phyloP scores from a whole-genome alignment of 1,284 basidiomycete species.

The Cryptococcus sp. region DNA sequence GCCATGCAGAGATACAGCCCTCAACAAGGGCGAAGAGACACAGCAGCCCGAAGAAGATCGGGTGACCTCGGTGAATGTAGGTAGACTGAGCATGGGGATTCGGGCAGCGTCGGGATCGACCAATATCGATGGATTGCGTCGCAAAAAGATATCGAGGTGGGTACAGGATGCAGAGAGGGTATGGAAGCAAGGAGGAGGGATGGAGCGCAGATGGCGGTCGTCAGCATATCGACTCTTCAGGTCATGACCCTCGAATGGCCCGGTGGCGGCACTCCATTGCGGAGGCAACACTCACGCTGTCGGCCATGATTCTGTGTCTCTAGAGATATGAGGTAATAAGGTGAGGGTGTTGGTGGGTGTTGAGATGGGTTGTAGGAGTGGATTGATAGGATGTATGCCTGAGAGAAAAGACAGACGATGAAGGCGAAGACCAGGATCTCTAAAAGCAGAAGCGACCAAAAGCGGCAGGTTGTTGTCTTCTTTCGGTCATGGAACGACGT shows the following conservation, averaged over 20 bases:
- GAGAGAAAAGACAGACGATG: too few relatives aligned
- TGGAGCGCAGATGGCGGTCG: neutral
- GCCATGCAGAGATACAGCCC: constrained; percentile 43
- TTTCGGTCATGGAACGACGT: too few relatives aligned
- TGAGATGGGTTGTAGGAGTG: neutral
- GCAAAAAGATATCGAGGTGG: neutral
- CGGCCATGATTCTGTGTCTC: neutral
- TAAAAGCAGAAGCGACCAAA: too few relatives aligned
- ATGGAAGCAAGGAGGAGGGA: neutral
- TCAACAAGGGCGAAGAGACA: constrained; percentile 46
- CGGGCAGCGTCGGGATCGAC: neutral
- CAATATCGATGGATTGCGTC: neutral
- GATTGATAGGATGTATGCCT: neutral
- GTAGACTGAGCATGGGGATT: constrained; percentile 16
- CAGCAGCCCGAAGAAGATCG: constrained; percentile 42
- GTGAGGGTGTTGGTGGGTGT: neutral
- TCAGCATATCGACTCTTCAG: too few relatives aligned
- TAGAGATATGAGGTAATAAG: neutral
- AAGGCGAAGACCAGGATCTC: too few relatives aligned
- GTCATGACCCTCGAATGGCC: neutral
- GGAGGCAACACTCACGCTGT: neutral
- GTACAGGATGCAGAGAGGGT: neutral
- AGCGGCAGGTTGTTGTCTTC: too few relatives aligned
- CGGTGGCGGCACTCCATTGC: neutral
- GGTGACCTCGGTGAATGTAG: constrained; percentile 41